Evolutionary conservation across 345 rosid species (phyloP), one percentile per base, ranked within the genome.

Genomic region (Mercurialis annua): DNA sequence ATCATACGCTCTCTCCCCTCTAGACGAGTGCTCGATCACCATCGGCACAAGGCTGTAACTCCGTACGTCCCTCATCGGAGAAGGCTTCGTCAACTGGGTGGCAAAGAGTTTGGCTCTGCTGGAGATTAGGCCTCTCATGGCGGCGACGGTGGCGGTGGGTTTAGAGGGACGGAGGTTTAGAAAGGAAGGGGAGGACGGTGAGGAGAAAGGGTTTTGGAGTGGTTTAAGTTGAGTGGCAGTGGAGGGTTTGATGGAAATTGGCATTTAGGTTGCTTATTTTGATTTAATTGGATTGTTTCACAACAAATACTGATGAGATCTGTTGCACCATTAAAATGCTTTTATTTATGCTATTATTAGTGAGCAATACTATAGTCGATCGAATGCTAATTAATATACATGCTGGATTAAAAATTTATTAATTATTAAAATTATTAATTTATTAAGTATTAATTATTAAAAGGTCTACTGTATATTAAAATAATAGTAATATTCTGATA

Each of bases 1-100:
- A 66, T 90, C 99, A 76, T 92, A 95, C 15, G 99, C 97, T 57
- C 98, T 85, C 85, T 95, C 99, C 11, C 98, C 99, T 24, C 99
- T 84, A 17, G 97, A 92, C 12, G 99, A 92, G 75, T 92, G 97
- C 83, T 92, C 98, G 15, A 95, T 85, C 65, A 92, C 99, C 99
- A 95, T 95, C 14, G 98, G 99, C 46, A 95, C 76, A 59, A 92
- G 60, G 67, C 89, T 81, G 79, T 85, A 91, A 42, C 81, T 57
- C 49, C 98, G 86, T 33, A 58, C 55, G 38, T 31, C 33, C 44
- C 70, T 21, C 7, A 16, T 21, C 7, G 12, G 16, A 23, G 53
- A 2, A 10, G 70, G 38, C 33, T 38, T n/a, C 11, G 71, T 23
- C 42, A 34, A 42, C 21, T 12, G 18, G 58, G 62, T 18, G 62